Base-by-base conservation (phyloP, 164 flowering plant genomes). In the Stephania yunnanensis region DNA sequence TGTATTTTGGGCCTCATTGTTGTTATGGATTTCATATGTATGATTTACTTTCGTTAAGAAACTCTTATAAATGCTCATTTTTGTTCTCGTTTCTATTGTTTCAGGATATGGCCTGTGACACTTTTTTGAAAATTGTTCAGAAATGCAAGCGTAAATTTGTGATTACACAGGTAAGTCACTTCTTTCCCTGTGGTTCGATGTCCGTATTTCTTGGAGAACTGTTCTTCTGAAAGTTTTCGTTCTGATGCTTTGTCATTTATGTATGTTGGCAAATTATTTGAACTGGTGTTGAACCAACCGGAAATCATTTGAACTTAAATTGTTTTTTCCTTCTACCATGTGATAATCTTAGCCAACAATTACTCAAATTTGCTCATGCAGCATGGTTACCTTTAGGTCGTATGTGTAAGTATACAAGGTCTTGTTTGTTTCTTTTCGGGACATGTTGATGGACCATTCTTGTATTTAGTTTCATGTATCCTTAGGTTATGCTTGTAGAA, bases 91-190 rank as follows among this genome's bases (percentile, higher is more conserved):
- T 61, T 70, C 70, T 36, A 2, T 13, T 71, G 11, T 83, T 85
- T 80, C 92, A 94, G 99, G 99, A 96, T 80, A 96, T 96, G 99
- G 99, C 99, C 61, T 94, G 99, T 69, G 99, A 96, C 68, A 96
- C 98, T 20, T 96, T 96, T 78, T 82, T 96, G 82, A 96, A 94
- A 81, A 96, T 96, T 82, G 99, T 96, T 82, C 99, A 96, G 81
- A 96, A 92, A 81, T 96, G 98, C 91, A 96, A 90, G 84, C 92
- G 98, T 2, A 96, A 96, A 81, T 96, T 96, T 85, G 99, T 96
- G 9, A 83, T 90, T 76, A 81, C 90, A 31, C 99, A 96, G 97
- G 99, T 93, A 80, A 79, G 6, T 4, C 68, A 20, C 17, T 48
- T 73, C 7, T 22, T 42, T 22, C 52, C 0, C 29, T n/a, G 46